A percentile compares a stretch with the other conserved stretches of the same genome.
Conservation (phyloP, 2,329 filamentous ascomycete genomes). For the Fusarium anthophilum region DNA sequence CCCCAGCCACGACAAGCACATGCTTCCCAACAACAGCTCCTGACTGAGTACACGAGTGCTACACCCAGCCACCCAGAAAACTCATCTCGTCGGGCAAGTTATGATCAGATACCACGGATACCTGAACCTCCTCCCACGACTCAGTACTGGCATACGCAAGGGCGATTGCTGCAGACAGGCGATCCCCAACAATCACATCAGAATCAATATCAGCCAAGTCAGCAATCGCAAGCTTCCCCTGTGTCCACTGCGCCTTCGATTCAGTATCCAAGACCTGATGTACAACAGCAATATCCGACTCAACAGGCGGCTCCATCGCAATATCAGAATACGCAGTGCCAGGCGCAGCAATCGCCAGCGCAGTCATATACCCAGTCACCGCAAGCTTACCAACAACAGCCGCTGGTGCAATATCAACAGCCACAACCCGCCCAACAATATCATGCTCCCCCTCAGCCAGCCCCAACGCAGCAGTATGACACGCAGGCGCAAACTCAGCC, state of each 20-base stretch:
- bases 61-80: not conserved
- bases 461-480: not conserved
- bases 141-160: not conserved
- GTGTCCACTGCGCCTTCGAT: not conserved
- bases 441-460: not conserved
- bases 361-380: not conserved
- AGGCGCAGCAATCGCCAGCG: not conserved
- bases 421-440: not conserved
- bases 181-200: not conserved
- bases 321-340: not conserved
- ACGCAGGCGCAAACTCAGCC: not conserved
- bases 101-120: not conserved
- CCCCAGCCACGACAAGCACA: not conserved
- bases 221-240: not conserved
- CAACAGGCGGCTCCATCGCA: not conserved
- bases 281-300: not conserved
- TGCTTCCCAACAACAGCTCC: not conserved
- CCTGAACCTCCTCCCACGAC: not conserved
- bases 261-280: not conserved
- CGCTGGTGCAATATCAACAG: not conserved
- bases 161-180: not conserved
- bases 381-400: not conserved
- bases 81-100: not conserved
- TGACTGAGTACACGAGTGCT: not conserved
- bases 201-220: not conserved